Conservation (phyloP, 2,329 filamentous ascomycete species). For the Beauveria caledonica region DNA sequence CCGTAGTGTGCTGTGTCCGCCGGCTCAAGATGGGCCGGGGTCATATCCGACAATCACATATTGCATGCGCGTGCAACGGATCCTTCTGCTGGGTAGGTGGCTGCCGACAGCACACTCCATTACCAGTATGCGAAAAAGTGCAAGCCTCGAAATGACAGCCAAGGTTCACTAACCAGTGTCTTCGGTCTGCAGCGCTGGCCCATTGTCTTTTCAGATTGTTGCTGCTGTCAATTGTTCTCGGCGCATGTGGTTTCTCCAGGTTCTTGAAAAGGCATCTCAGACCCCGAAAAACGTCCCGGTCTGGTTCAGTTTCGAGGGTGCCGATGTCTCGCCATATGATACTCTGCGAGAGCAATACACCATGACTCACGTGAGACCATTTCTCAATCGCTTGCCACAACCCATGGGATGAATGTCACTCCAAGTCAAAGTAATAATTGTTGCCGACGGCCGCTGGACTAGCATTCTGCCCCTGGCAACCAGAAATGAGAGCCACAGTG, state of each 20-base stretch:
- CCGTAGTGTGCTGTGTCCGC: background rate
- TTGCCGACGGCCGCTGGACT: no score
- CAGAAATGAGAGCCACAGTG: background rate
- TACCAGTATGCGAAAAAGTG: no score
- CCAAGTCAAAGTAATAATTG: no score
- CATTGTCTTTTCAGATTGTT: background rate
- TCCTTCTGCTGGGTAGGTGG: background rate
- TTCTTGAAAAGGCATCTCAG: background rate
- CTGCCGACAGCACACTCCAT: background rate
- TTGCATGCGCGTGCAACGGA: slow-evolving; percentile 1
- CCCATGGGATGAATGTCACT: background rate
- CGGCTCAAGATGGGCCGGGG: background rate
- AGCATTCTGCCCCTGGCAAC: no score
- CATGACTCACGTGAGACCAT: background rate
- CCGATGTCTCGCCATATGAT: background rate
- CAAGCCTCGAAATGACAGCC: background rate
- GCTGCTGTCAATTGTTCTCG: background rate
- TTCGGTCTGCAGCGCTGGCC: background rate
- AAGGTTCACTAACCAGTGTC: background rate
- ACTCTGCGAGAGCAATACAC: background rate
- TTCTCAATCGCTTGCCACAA: background rate
- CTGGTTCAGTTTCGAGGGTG: slow-evolving; percentile 3
- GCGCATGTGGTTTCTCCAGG: background rate
- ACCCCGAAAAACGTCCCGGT: background rate
- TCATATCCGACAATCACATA: background rate